Conservation (phyloP, 345 rosid species). For the Pugionium dolabratum region DNA sequence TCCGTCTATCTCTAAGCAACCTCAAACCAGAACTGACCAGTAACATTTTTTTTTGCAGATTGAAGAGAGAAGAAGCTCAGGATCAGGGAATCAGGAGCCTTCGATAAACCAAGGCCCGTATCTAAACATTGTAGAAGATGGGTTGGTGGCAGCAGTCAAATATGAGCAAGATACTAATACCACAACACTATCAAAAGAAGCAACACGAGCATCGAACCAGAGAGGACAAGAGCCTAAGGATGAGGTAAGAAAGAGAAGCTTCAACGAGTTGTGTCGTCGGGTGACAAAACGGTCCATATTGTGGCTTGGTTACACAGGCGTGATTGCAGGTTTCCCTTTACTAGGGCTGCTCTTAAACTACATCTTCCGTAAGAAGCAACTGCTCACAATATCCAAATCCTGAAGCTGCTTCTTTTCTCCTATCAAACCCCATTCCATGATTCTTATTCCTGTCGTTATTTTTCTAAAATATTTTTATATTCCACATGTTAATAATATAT, state of each 20-base stretch:
- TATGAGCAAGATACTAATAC: constrained; percentile 39
- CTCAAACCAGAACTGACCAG: not conserved
- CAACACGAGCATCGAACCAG: constrained; percentile 22
- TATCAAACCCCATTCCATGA: too few species aligned
- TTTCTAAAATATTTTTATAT: too few species aligned
- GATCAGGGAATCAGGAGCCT: constrained; percentile 42
- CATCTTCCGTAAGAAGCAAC: constrained; percentile 53
- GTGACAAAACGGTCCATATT: constrained; percentile 47
- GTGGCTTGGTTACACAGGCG: constrained; percentile 61
- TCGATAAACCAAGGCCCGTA: constrained; percentile 72
- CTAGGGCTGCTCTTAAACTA: constrained; percentile 51
- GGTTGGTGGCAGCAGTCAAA: constrained; percentile 64
- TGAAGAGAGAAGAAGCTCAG: constrained; percentile 33
- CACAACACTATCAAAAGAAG: constrained; percentile 30
- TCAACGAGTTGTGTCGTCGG: constrained; percentile 44
- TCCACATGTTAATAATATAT: too few species aligned
- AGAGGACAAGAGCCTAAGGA: constrained; percentile 32
- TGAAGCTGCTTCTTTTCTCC: not conserved
- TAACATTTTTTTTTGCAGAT: constrained; percentile 35
- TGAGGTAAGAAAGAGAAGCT: constrained; percentile 41
- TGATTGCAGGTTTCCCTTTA: constrained; percentile 63
- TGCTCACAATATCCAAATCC: constrained; percentile 9
- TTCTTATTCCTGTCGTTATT: too few species aligned
- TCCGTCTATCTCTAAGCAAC: not conserved
- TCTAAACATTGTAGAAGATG: constrained; percentile 60